Base-by-base conservation (phyloP, 805 yeast genomes). In the Jamesozyma piceae region DNA sequence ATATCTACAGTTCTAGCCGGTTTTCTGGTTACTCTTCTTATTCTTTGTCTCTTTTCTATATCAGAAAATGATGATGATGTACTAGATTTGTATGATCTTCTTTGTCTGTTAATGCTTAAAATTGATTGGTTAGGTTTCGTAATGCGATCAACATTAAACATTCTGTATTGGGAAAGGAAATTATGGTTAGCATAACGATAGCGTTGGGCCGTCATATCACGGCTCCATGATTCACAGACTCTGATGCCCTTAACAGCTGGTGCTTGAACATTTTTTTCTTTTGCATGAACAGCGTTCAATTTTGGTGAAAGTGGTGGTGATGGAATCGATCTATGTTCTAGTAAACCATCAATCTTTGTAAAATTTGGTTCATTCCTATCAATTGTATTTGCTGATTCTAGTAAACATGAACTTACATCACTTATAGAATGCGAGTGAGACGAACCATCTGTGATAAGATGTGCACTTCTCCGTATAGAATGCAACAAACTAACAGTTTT, bases 231-330 rank as follows among this genome's bases (percentile, higher is more conserved):
- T 5, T 57, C 48, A 21, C 38, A 38, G 14, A 57, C 52, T n/a
- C 36, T 31, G 13, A 59, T 48, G 9, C 29, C 18, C 5, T 36
- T 47, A 11, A 6, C 24, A 13, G 19, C 21, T n/a, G 50, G 34
- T 17, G 41, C 34, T 11, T 48, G 43, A 24, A 24, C 28, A 21
- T 36, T 21, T 10, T 15, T 27, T 24, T 38, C 41, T 28, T 31
- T 32, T 10, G 43, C 44, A 4, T n/a, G 14, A 24, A n/a, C 3
- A 11, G 24, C 14, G 14, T 5, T 14, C 10, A 45, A 29, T 35
- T 48, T 48, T 19, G 64, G 64, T 3, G 64, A 60, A 41, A 53
- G 48, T 11, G 64, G 64, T 10, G 64, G 64, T 17, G 64, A 60
- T 6, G 62, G 63, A 24, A 60, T 56, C 31, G 51, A 44, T 27